These are phyloP conservation scores for Globisporangium carolinianum DNA, from an alignment of 352 stramenopile species.

Conservation along the genomic window DNA sequence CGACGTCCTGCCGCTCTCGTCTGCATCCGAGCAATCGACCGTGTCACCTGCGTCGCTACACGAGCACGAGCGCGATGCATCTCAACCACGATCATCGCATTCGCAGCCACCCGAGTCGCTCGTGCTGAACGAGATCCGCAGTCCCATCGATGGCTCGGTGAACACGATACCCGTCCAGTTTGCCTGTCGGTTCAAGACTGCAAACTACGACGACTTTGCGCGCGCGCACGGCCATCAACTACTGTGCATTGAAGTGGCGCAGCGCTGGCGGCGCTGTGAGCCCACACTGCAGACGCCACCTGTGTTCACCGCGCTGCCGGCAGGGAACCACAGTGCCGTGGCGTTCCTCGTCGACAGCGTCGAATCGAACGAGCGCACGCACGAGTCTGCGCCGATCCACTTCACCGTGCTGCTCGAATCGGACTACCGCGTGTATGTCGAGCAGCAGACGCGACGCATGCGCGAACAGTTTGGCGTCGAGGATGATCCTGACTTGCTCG, in stretches of 20 bases:
- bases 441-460: background rate
- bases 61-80: background rate
- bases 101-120: background rate
- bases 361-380: background rate
- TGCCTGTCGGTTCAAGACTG: background rate
- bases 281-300: background rate
- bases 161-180: slow-evolving; percentile 2
- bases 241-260: slow-evolving; percentile 9
- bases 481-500: slow-evolving; percentile 8
- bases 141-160: slow-evolving; percentile 3
- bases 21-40: background rate
- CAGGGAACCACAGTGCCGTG: slow-evolving; percentile 2
- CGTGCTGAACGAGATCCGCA: slow-evolving; percentile 1
- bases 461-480: background rate
- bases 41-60: background rate
- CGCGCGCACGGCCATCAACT: background rate
- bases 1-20: background rate
- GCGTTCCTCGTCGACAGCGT: slow-evolving; percentile 1
- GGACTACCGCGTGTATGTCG: slow-evolving; percentile 5
- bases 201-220: background rate
- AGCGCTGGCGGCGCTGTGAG: background rate
- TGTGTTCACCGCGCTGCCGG: background rate
- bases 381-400: slow-evolving; percentile 1
- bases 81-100: too few relatives aligned
- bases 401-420: slow-evolving; percentile 3